Evolutionary conservation across 1,139 yeast species (phyloP), one percentile per base, ranked within the genome.

Genomic region (Protomyces inundatus): DNA sequence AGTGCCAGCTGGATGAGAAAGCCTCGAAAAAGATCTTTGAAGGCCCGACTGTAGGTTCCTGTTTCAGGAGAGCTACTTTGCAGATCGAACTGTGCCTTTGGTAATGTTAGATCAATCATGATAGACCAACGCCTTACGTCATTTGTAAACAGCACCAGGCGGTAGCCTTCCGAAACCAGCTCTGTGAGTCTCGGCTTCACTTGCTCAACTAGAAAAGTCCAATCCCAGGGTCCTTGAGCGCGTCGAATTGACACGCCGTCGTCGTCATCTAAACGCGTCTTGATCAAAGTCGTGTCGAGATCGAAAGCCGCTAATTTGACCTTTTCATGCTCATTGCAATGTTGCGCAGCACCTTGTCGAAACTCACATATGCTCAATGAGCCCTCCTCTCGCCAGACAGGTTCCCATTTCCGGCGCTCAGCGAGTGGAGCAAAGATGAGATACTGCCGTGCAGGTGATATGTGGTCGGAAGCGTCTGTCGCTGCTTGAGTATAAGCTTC

Each of bases 81-180:
- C 23, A 23, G 23, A 23, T 23, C 23, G 23, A 23, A 23, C 23
- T 23, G 23, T 23, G 23, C 23, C 23, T 23, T 23, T 23, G 23
- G 23, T 23, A n/a, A 7, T 35, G 30, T 30, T 6, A 37, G 50
- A n/a, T 7, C 16, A 12, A 14, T 2, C 7, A 14, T 42, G 16
- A 42, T 7, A 1, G 9, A 14, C n/a, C 30, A 14, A n/a, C 36
- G 56, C 79, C 23, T 84, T n/a, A 91, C 96, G 72, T 93, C 98
- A 72, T 93, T 93, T 1, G 97, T 84, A 72, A 93, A 88, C 1
- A 93, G 81, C 12, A 85, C 93, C 3, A 90, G 73, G 33, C 30
- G 51, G 10, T 55, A 45, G 10, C 65, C 64, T 10, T 52, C 14
- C 7, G 66, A 61, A 4, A 57, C 64, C 32, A 71, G 65, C 10